These are phyloP conservation scores for Hygrocybe punicea DNA, from an alignment of 768 basidiomycete species.

Conservation along the genomic window DNA sequence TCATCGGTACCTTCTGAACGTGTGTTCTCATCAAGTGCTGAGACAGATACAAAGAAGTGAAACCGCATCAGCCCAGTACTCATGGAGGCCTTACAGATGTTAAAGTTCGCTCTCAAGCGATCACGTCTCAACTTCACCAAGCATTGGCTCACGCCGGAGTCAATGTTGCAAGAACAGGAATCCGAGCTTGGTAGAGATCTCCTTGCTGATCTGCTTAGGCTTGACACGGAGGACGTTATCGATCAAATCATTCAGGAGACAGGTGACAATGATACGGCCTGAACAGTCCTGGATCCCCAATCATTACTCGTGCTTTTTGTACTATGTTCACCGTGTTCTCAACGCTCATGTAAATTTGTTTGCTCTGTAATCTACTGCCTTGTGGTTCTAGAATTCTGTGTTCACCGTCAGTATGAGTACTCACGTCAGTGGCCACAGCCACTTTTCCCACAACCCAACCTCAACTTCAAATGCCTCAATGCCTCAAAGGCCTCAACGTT, in stretches of 20 bases:
- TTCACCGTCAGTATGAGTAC: too few species aligned
- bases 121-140: conserved; percentile 8
- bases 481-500: too few species aligned
- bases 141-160: background rate
- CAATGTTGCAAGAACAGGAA: background rate
- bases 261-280: too few species aligned
- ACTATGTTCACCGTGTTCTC: too few species aligned
- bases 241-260: background rate
- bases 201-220: background rate
- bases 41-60: conserved; percentile 11
- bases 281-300: too few species aligned
- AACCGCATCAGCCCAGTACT: conserved; percentile 14
- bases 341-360: too few species aligned
- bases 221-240: background rate
- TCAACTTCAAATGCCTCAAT: too few species aligned
- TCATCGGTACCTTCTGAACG: conserved; percentile 19
- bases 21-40: conserved; percentile 17
- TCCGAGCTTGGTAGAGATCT: background rate
- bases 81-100: conserved; percentile 21
- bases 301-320: too few species aligned
- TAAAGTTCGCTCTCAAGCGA: conserved; percentile 12
- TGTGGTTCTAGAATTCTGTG: too few species aligned
- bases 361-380: too few species aligned
- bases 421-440: too few species aligned
- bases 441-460: too few species aligned